A percentile compares a stretch with the other conserved stretches of the same genome.
Evolutionary conservation across 1,139 yeast species (phyloP).

Genomic region (Saccharomycopsis hybrid): DNA sequence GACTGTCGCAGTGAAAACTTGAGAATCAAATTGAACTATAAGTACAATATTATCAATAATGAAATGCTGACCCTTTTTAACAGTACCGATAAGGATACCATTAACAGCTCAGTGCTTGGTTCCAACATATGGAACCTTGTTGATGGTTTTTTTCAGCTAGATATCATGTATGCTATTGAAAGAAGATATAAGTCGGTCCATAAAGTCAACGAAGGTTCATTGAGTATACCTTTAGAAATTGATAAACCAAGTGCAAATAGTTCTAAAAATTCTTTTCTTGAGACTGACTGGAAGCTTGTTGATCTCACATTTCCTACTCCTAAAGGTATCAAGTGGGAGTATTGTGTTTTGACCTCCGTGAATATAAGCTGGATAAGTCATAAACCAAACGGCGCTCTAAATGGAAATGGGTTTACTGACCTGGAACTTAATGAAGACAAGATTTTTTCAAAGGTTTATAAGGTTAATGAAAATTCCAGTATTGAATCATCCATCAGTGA

Average conservation of each 20-base stretch:
- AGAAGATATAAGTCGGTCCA: constrained; percentile 26
- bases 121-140: constrained; percentile 2
- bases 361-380: constrained; percentile 26
- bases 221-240: constrained; percentile 20
- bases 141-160: constrained; percentile 25
- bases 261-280: constrained; percentile 2
- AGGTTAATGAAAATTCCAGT: constrained; percentile 2
- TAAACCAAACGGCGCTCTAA: constrained; percentile 17
- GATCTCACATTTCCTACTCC: constrained; percentile 25
- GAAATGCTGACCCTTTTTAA: not conserved
- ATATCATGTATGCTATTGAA: constrained; percentile 28
- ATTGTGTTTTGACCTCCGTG: constrained; percentile 27
- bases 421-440: not conserved
- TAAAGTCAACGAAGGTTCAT: constrained; percentile 23
- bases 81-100: not conserved
- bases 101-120: not conserved
- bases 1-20: constrained; percentile 26
- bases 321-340: constrained; percentile 26
- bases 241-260: constrained; percentile 1
- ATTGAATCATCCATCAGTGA: constrained; percentile 1
- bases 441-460: constrained; percentile 14
- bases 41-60: constrained; percentile 21
- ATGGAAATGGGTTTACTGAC: not conserved
- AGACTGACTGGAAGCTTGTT: constrained; percentile 24
- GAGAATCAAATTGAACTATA: constrained; percentile 27